Base-by-base conservation (phyloP, 1,284 basidiomycete species). In the Pseudozyma pruni region DNA sequence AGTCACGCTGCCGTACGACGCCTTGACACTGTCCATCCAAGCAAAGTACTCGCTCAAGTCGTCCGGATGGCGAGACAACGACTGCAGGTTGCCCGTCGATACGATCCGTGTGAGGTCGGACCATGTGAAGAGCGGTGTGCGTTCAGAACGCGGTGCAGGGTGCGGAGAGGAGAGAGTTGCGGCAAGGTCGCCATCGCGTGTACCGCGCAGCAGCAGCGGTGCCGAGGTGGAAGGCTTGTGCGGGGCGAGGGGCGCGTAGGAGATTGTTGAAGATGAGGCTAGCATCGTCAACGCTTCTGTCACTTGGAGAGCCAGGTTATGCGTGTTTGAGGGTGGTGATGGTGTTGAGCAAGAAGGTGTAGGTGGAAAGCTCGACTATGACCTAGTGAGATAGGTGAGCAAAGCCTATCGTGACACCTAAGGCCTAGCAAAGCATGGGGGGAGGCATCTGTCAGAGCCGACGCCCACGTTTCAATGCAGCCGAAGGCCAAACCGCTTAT, bases 1-100 rank as follows among this genome's bases (percentile, higher is more conserved):
- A 0, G 39, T 45, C 0, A 56, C 53, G 4, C 44, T 48, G 5
- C 63, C 63, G 35, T 67, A 67, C 23, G 47, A 19, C n/a, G 23
- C n/a, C n/a, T 56, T 55, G 41, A 67, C 32, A 16, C 25, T 34
- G 27, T 60, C 49, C 52, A 61, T 67, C 63, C 63, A 67, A 10
- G 57, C 57, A 32, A 67, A 67, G 38, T 67, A 67, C n/a, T 60
- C 63, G 8, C 48, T 34, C 13, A 67, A 48, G 17, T 56, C 57
- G 2, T 56, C 57, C 2, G 57, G 63, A 19, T 67, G 63, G 0
- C 63, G 57, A 0, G 57, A 38, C 1, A 67, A 45, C 0, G 2
- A 9, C n/a, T 56, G 49, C 6, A 67, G 41, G 16, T 42, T 38
- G 13, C 62, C 62, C 4, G n/a, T 34, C 1, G 47, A 38, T 3